A percentile compares a stretch with the other conserved stretches of the same genome.
These are phyloP conservation scores for Gonium pectorale DNA, from an alignment of 139 green algal species.

Conservation along the genomic window DNA sequence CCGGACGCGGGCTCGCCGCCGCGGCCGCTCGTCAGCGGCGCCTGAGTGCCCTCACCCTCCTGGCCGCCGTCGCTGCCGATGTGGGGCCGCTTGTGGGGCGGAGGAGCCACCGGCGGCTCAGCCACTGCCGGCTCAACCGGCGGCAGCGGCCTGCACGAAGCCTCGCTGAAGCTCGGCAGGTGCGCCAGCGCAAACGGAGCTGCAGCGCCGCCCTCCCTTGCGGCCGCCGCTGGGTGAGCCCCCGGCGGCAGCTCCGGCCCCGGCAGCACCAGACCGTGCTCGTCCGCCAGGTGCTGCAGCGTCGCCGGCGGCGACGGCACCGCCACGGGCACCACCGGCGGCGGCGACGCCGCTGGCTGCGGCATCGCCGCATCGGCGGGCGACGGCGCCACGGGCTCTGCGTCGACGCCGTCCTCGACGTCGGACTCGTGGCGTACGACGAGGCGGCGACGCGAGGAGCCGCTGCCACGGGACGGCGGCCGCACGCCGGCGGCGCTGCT, in stretches of 20 bases:
- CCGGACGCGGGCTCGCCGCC: no score
- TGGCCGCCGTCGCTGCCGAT: background rate
- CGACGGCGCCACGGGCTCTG: background rate
- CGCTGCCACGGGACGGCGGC: background rate
- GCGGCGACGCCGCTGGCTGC: background rate
- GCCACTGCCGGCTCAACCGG: no score
- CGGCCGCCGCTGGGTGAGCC: background rate
- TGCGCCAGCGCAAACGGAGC: no score
- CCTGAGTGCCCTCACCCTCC: no score
- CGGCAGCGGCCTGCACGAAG: no score
- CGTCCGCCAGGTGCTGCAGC: constrained; percentile 15
- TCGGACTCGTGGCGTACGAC: constrained; percentile 7
- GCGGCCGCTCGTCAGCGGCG: no score
- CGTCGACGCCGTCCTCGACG: background rate
- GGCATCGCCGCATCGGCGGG: background rate
- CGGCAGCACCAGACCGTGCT: constrained; percentile 28
- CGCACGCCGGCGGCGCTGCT: background rate
- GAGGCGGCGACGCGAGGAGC: background rate
- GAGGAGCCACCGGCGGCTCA: background rate
- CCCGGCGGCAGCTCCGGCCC: constrained; percentile 1
- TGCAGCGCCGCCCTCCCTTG: background rate
- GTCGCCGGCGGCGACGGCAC: constrained; percentile 23
- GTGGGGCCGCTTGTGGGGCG: constrained; percentile 22
- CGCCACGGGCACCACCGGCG: background rate
- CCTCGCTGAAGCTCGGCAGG: no score